Conservation (phyloP, 208 protist species). For the Trypanosoma lewisi region DNA sequence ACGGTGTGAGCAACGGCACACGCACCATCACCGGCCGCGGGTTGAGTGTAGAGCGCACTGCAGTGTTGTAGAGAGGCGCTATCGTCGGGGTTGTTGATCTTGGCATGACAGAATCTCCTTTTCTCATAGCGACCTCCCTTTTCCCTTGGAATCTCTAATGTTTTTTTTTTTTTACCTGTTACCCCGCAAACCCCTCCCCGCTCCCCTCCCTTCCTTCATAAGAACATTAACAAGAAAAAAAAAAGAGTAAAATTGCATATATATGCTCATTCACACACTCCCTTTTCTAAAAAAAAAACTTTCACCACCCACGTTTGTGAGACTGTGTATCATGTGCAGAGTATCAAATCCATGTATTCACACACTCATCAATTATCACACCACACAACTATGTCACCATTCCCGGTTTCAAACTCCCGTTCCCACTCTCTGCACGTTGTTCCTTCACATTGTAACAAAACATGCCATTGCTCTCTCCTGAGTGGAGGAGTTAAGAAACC, state of each 20-base stretch:
- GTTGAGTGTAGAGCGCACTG: conserved; percentile 17
- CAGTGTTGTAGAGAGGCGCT: conserved; percentile 29
- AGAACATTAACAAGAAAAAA: neutral
- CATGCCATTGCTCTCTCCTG: conserved; percentile 13
- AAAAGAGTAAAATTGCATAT: neutral
- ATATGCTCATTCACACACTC: neutral
- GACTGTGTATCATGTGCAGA: too few relatives aligned
- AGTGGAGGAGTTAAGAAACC: neutral
- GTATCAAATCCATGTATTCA: neutral
- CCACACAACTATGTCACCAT: conserved; percentile 28
- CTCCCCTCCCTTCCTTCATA: neutral
- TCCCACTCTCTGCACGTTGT: conserved; percentile 7
- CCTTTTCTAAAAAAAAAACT: neutral
- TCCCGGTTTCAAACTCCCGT: conserved; percentile 13
- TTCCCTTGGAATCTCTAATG: neutral
- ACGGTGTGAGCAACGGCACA: neutral
- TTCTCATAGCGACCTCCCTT: neutral
- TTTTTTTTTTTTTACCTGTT: neutral
- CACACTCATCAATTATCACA: conserved; percentile 13
- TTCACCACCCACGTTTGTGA: too few relatives aligned
- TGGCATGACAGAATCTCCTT: neutral
- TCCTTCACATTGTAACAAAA: conserved; percentile 11
- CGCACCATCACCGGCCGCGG: conserved; percentile 16
- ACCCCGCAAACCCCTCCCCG: neutral
- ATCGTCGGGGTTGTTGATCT: neutral